phyloP scores from a whole-genome alignment of 176 grass and related monocot genomes.

The Musa schizocarpa region DNA sequence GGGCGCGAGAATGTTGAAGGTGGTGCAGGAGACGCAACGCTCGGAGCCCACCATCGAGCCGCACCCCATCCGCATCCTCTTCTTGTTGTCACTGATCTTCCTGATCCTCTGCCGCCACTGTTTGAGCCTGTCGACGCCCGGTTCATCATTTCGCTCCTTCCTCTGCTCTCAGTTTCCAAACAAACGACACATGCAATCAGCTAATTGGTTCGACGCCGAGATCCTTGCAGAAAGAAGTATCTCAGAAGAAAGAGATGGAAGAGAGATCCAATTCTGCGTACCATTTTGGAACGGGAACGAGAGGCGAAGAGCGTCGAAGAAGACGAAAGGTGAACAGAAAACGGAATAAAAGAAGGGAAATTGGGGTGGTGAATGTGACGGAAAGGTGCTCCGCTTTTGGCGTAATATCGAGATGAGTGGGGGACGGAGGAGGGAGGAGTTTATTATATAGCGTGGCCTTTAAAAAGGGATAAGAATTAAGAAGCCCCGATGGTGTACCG shows the following conservation, averaged over 20 bases:
- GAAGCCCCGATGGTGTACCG: no score
- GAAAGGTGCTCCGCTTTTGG: not conserved
- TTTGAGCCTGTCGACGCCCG: not conserved
- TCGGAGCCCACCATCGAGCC: conserved; percentile 8
- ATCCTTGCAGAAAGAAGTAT: not conserved
- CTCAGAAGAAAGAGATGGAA: not conserved
- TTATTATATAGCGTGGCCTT: not conserved
- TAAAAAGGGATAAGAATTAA: not conserved
- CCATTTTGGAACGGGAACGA: not conserved
- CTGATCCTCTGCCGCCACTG: not conserved
- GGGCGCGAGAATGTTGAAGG: conserved; percentile 43
- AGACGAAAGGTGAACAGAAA: not conserved
- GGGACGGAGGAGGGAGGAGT: not conserved
- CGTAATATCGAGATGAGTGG: not conserved
- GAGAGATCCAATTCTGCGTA: not conserved
- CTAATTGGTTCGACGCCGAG: no score
- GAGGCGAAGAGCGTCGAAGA: not conserved
- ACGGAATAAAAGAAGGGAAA: not conserved
- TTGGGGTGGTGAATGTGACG: not conserved
- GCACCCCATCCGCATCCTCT: not conserved
- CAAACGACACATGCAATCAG: not conserved
- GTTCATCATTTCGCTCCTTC: not conserved
- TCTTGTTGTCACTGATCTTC: not conserved
- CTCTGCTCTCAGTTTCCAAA: not conserved
- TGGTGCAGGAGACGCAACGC: conserved; percentile 33